Evolutionary conservation across 306 rosid species (phyloP).

Genomic region (Cucurbita ficifolia): DNA sequence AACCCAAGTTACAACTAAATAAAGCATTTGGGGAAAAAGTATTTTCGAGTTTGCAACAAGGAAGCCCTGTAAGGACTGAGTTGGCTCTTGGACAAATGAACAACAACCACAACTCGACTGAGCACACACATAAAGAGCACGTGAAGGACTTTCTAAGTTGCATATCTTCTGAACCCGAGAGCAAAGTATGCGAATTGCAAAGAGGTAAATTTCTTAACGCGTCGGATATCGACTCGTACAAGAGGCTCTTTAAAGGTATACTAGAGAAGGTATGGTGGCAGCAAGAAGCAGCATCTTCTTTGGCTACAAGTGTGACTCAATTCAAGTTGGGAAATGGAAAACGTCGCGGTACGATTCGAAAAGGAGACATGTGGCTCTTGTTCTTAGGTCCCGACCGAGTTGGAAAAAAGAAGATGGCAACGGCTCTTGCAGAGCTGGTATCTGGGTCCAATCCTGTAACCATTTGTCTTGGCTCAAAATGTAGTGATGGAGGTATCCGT

Average conservation of each 20-base stretch:
- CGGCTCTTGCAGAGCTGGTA: slow-evolving; percentile 65
- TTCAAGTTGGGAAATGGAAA: slow-evolving; percentile 67
- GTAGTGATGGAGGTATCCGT: slow-evolving; percentile 48
- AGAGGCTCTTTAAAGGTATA: slow-evolving; percentile 58
- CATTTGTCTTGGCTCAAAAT: slow-evolving; percentile 43
- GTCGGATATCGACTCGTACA: slow-evolving; percentile 61
- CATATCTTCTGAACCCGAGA: slow-evolving; percentile 52
- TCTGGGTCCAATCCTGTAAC: slow-evolving; percentile 53
- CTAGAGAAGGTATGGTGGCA: slow-evolving; percentile 98
- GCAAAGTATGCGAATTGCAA: slow-evolving; percentile 36
- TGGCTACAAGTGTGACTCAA: slow-evolving; percentile 65
- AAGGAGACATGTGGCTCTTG: slow-evolving; percentile 79
- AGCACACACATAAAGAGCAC: slow-evolving; percentile 32
- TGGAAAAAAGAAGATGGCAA: slow-evolving; percentile 95
- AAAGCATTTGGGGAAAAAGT: slow-evolving; percentile 40
- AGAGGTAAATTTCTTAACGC: slow-evolving; percentile 27
- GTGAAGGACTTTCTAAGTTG: slow-evolving; percentile 54
- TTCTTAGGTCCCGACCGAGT: slow-evolving; percentile 77
- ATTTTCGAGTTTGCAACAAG: slow-evolving; percentile 8
- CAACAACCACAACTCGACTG: slow-evolving; percentile 15
- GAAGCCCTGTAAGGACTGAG: slow-evolving; percentile 60
- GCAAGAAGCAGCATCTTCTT: slow-evolving; percentile 75
- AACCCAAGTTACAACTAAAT: slow-evolving; percentile 43
- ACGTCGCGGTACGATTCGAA: slow-evolving; percentile 31
- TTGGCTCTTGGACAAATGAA: slow-evolving; percentile 67